Percentiles rank a stretch among this genome's conserved stretches.
Evolutionary conservation across 345 rosid genomes (phyloP).

Genomic region (Arabis hirsuta): DNA sequence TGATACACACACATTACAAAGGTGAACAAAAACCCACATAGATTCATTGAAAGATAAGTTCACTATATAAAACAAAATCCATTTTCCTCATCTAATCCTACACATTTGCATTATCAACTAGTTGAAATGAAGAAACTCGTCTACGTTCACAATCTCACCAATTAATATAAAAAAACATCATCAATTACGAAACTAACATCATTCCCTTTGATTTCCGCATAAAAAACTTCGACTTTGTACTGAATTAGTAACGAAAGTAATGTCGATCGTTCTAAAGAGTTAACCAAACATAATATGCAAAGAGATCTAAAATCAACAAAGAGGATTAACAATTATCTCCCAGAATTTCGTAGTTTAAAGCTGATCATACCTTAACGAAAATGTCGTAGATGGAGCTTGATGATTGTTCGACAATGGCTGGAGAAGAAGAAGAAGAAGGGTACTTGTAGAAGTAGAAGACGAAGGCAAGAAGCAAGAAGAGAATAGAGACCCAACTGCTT

Average conservation of each 20-base stretch:
- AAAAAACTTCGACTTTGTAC: conserved; percentile 3
- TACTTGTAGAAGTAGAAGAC: conserved; percentile 29
- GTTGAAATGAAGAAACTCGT: background rate
- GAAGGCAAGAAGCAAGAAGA: conserved; percentile 34
- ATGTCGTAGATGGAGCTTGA: conserved; percentile 68
- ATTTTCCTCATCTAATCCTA: background rate
- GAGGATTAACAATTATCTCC: background rate
- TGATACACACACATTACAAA: background rate
- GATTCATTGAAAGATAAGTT: background rate
- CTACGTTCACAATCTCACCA: background rate
- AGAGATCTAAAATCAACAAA: conserved; percentile 4
- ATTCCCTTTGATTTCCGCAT: background rate
- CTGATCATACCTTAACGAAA: conserved; percentile 67
- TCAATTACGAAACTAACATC: conserved; percentile 12
- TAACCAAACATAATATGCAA: too few species aligned
- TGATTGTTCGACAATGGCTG: conserved; percentile 50
- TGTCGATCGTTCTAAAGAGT: conserved; percentile 1
- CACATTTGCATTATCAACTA: background rate
- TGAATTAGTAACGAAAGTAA: conserved; percentile 9
- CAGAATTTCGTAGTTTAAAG: background rate
- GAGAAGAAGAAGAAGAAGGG: conserved; percentile 41
- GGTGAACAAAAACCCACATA: background rate
- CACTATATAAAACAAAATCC: background rate
- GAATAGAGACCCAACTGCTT: conserved; percentile 22
- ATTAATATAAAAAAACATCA: background rate